Conservation (phyloP, 306 rosid genomes). For the Sindora glabra region DNA sequence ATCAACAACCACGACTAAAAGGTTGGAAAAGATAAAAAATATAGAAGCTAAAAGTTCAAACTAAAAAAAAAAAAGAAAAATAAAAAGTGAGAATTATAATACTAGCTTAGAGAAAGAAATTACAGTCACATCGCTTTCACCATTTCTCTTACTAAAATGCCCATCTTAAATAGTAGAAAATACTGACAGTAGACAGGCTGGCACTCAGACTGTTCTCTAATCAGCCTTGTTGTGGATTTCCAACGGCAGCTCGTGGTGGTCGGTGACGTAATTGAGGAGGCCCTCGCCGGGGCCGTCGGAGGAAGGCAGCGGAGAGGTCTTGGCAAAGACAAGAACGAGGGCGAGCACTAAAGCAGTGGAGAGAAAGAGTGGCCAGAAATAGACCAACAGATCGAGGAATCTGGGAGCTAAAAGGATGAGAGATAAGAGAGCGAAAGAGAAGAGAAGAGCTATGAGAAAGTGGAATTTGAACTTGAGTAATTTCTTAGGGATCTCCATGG, state of each 20-base stretch:
- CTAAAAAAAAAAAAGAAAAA: too few species aligned
- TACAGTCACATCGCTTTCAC: too few species aligned
- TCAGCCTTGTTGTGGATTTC: constrained; percentile 40
- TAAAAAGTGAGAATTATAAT: too few species aligned
- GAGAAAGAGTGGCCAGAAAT: constrained; percentile 90
- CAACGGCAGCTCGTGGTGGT: constrained; percentile 36
- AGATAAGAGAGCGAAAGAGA: constrained; percentile 18
- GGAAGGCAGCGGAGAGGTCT: constrained; percentile 33
- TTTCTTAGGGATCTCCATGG: constrained; percentile 74
- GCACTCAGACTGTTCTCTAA: too few species aligned
- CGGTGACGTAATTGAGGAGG: constrained; percentile 76
- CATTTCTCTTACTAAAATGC: too few species aligned
- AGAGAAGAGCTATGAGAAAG: constrained; percentile 17
- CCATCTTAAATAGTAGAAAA: too few species aligned
- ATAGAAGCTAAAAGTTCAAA: too few species aligned
- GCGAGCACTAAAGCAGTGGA: constrained; percentile 65
- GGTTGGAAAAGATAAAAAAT: too few species aligned
- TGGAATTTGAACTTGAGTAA: constrained; percentile 46
- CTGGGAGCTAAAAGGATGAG: constrained; percentile 44
- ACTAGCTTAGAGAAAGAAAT: too few species aligned
- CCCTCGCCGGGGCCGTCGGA: constrained; percentile 43
- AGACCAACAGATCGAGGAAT: constrained; percentile 51
- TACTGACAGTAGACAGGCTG: too few species aligned
- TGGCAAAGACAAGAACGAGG: constrained; percentile 53
- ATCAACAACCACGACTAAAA: too few species aligned